phyloP scores from a whole-genome alignment of 2,329 filamentous ascomycete genomes.

The Corynespora cassiicola region DNA sequence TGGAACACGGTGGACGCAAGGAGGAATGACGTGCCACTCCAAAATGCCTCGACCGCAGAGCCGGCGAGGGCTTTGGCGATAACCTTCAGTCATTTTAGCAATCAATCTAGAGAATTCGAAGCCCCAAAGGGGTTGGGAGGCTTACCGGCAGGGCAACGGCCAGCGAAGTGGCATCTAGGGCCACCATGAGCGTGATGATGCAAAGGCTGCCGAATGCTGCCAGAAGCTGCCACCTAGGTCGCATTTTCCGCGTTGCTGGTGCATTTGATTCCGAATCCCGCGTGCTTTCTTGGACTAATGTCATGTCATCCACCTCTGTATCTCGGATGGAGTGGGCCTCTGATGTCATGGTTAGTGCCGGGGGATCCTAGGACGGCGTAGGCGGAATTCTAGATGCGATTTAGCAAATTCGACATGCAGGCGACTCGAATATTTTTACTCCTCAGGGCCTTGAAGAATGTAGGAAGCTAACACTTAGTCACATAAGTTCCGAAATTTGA shows the following conservation, averaged over 20 bases:
- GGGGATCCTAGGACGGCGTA: too few relatives aligned
- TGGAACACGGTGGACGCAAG: conserved; percentile 50
- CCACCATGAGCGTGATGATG: conserved; percentile 67
- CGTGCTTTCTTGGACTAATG: too few relatives aligned
- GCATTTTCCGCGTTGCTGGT: conserved; percentile 44
- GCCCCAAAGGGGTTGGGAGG: too few relatives aligned
- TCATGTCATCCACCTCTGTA: too few relatives aligned
- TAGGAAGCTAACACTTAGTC: too few relatives aligned
- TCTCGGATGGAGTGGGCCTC: too few relatives aligned
- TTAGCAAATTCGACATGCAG: too few relatives aligned
- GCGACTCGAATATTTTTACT: too few relatives aligned
- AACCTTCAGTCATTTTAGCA: conserved; percentile 35
- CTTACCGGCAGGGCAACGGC: conserved; percentile 62
- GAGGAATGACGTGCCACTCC: conserved; percentile 49
- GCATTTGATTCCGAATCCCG: not conserved
- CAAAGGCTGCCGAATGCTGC: conserved; percentile 60
- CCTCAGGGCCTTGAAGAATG: too few relatives aligned
- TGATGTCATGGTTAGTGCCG: too few relatives aligned
- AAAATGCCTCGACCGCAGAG: conserved; percentile 50
- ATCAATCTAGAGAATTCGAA: not conserved
- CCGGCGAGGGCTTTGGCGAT: conserved; percentile 45
- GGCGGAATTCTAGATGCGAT: too few relatives aligned
- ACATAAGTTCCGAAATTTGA: too few relatives aligned
- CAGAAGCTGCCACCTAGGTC: conserved; percentile 25
- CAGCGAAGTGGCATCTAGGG: conserved; percentile 70